Percentiles rank a stretch among this genome's conserved stretches.
Evolutionary conservation across 1,284 basidiomycete genomes (phyloP).

Genomic region (Cutaneotrichosporon spelunceum): DNA sequence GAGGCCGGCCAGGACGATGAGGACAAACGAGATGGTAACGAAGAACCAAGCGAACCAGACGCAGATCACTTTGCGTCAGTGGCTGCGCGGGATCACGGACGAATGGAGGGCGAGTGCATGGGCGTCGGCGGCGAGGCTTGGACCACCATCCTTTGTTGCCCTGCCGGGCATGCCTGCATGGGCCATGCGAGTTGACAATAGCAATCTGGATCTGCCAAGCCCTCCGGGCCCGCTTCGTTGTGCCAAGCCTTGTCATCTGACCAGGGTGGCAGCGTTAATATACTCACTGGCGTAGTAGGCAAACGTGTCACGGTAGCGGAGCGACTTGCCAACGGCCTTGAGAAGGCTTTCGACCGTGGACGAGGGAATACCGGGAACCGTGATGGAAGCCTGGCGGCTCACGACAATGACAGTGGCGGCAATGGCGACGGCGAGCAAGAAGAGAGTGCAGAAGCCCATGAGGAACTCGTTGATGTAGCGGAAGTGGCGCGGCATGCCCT

Average conservation of each 20-base stretch:
- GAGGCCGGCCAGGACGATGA: conserved; percentile 18
- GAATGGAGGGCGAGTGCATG: neutral
- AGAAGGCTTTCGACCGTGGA: conserved; percentile 2
- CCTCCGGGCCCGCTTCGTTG: neutral
- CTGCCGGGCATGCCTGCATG: neutral
- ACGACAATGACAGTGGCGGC: conserved; percentile 16
- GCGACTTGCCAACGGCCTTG: conserved; percentile 12
- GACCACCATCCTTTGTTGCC: neutral
- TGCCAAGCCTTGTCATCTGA: neutral
- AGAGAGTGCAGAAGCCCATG: conserved; percentile 13
- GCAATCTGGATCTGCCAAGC: neutral
- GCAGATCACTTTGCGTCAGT: conserved; percentile 15
- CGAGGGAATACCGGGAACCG: neutral
- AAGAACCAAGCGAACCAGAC: conserved; percentile 20
- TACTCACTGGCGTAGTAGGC: conserved; percentile 16
- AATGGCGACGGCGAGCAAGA: conserved; percentile 18
- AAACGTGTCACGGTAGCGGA: conserved; percentile 14
- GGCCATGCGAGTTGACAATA: neutral
- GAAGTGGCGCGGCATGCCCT: conserved; percentile 6
- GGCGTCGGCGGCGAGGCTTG: neutral
- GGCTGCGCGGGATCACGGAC: neutral
- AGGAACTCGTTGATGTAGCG: conserved; percentile 21
- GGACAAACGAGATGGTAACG: conserved; percentile 13
- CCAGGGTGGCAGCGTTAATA: neutral
- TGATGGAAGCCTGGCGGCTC: neutral